Evolutionary conservation across 345 rosid genomes (phyloP).

Genomic region (Mangifera indica): DNA sequence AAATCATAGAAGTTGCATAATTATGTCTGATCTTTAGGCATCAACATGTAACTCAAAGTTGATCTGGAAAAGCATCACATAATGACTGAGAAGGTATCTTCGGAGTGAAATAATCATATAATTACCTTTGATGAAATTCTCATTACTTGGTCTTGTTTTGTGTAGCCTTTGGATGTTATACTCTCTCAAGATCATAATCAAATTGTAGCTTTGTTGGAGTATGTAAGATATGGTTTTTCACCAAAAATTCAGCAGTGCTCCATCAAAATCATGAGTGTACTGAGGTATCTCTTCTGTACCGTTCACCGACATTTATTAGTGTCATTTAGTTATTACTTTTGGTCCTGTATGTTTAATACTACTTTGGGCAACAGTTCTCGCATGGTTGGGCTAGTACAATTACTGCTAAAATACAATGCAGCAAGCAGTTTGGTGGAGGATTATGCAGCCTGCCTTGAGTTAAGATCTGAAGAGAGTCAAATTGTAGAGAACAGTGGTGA

Average conservation of each 20-base stretch:
- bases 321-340: constrained; percentile 7
- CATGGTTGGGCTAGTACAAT: constrained; percentile 81
- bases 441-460: constrained; percentile 91
- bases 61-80: neutral
- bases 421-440: constrained; percentile 71
- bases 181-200: constrained; percentile 93
- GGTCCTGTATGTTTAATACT: constrained; percentile 12
- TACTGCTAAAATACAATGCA: constrained; percentile 75
- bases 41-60: neutral
- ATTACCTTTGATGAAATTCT: neutral
- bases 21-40: neutral
- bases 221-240: constrained; percentile 83
- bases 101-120: neutral
- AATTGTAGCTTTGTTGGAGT: constrained; percentile 77
- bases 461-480: constrained; percentile 72
- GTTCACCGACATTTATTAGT: neutral
- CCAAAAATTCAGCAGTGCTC: constrained; percentile 79
- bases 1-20: neutral
- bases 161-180: constrained; percentile 91
- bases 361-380: constrained; percentile 64
- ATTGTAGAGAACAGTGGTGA: constrained; percentile 60
- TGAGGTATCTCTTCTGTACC: constrained; percentile 47
- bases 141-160: constrained; percentile 21
- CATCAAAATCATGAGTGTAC: constrained; percentile 78
- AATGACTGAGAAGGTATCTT: neutral